Evolutionary conservation across 1,139 yeast species (phyloP), one percentile per base, ranked within the genome.

Genomic region (Debaryomycetaceae sp.): DNA sequence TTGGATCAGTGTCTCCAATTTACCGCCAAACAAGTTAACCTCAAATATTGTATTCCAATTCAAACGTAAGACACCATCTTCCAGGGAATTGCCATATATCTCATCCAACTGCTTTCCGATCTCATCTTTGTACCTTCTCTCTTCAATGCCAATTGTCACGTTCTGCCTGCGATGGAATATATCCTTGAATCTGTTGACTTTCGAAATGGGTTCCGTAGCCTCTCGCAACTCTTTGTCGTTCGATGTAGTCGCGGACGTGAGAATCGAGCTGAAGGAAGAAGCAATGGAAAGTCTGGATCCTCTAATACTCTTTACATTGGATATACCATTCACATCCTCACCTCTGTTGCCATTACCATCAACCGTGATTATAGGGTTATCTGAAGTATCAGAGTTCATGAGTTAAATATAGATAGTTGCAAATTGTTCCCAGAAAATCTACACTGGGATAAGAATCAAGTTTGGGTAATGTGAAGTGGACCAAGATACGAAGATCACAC

Each of bases 11-110:
- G 8, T 33, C 5, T 45, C 45, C 5, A 51, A 30, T 31, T 23
- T 7, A 30, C 42, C 50, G 4, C 55, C 55, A 39, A 50, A 51
- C 11, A 50, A 33, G 37, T 47, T 45, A 13, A 42, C 41, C 36
- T 50, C 54, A 8, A 43, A 39, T 6, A 51, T 38, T 6, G 41
- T 40, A 17, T 45, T 41, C 52, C 52, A 51, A 33, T 50, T 43
- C 8, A 50, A 37, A n/a, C 45, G 37, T 14, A 50, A 42, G 5
- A 31, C 39, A 37, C 41, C 38, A 13, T 39, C 37, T 4, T 38
- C 41, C 11, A 46, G 33, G 24, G 38, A 40, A 23, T 39, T 24
- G 37, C 43, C 41, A 24, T 30, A 41, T 5, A 36, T 37, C 31
- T 30, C 30, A 22, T 35, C 37, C 31, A 45, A 34, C 23, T 33